Conservation (phyloP, 257 asterid species). For the Fraxinus pennsylvanica region DNA sequence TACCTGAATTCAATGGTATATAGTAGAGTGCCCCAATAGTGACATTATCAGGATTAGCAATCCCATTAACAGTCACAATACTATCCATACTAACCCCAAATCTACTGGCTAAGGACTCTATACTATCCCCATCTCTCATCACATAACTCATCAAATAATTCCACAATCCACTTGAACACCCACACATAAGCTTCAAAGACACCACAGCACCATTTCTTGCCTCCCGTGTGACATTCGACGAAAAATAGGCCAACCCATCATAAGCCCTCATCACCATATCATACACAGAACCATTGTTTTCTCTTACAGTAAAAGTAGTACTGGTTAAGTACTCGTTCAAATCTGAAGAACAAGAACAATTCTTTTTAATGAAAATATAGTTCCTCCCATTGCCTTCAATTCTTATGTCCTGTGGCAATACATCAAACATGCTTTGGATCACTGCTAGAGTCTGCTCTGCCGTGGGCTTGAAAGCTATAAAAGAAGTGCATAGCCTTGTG, state of each 20-base stretch:
- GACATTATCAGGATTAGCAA: slow-evolving; percentile 79
- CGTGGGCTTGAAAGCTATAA: slow-evolving; percentile 79
- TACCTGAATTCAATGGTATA: slow-evolving; percentile 86
- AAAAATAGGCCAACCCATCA: slow-evolving; percentile 76
- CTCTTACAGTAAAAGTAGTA: slow-evolving; percentile 78
- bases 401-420: slow-evolving; percentile 64
- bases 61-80: slow-evolving; percentile 77
- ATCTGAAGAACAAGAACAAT: slow-evolving; percentile 84
- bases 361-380: slow-evolving; percentile 75
- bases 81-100: slow-evolving; percentile 98
- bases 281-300: slow-evolving; percentile 68
- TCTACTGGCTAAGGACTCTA: slow-evolving; percentile 84
- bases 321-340: slow-evolving; percentile 58
- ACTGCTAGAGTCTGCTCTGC: slow-evolving; percentile 55
- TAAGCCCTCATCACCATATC: slow-evolving; percentile 69
- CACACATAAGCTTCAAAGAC: slow-evolving; percentile 74
- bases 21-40: slow-evolving; percentile 79
- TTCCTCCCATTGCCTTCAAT: slow-evolving; percentile 75
- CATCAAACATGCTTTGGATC: slow-evolving; percentile 94
- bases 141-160: slow-evolving; percentile 95
- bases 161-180: slow-evolving; percentile 96
- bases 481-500: slow-evolving; percentile 72
- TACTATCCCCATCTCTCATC: slow-evolving; percentile 83
- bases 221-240: slow-evolving; percentile 67
- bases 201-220: slow-evolving; percentile 86